Conservation (phyloP, 768 basidiomycete genomes). For the Vararia minispora region DNA sequence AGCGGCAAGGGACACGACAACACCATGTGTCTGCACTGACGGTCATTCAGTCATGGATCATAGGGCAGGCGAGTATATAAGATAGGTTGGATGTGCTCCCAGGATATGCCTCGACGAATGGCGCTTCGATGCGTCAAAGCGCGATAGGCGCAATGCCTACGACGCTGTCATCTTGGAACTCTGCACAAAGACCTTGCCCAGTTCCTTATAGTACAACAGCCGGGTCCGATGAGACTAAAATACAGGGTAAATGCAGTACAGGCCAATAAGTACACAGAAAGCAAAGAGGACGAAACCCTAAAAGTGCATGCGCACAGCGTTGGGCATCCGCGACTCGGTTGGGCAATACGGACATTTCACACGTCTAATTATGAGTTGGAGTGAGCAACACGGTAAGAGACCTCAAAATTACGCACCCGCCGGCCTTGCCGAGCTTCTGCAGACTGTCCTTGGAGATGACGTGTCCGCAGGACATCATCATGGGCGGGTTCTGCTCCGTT, state of each 20-base stretch:
- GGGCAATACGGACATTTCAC: slow-evolving; percentile 98
- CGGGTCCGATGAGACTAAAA: not conserved
- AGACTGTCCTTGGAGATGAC: slow-evolving; percentile 90
- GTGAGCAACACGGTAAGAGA: slow-evolving; percentile 4
- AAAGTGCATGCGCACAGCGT: slow-evolving; percentile 58
- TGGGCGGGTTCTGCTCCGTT: slow-evolving; percentile 86
- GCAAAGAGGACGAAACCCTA: slow-evolving; percentile 21
- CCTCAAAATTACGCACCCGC: slow-evolving; percentile 53
- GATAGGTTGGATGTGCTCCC: no score
- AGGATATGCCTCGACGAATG: no score
- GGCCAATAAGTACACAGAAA: slow-evolving; percentile 1
- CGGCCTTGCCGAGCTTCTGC: slow-evolving; percentile 78
- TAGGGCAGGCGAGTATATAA: no score
- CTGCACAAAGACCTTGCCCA: no score
- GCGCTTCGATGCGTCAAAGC: no score
- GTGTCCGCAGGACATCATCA: slow-evolving; percentile 97
- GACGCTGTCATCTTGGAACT: no score
- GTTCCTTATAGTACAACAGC: slow-evolving; percentile 23
- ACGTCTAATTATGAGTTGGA: slow-evolving; percentile 36
- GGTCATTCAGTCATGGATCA: no score
- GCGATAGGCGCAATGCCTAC: no score
- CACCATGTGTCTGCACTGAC: no score
- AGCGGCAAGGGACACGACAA: no score
- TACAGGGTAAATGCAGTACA: slow-evolving; percentile 6
- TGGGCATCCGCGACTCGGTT: slow-evolving; percentile 48